Conservation (phyloP, 139 green algal genomes). For the Auxenochlorella pyrenoidosa region DNA sequence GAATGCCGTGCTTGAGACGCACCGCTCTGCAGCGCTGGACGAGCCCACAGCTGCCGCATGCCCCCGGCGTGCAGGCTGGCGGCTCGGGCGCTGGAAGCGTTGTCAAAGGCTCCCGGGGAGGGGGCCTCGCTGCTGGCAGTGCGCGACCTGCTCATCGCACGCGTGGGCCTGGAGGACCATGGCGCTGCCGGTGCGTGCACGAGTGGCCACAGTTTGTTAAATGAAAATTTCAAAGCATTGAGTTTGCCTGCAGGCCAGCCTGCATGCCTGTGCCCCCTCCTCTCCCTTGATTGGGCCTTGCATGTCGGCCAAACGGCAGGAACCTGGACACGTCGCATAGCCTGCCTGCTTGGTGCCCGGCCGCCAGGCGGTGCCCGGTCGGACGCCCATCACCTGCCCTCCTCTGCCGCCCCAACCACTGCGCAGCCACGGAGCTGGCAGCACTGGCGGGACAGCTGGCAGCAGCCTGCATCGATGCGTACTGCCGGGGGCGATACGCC, state of each 20-base stretch:
- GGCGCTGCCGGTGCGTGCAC: neutral
- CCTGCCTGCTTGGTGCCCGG: no score
- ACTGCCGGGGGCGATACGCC: conserved; percentile 12
- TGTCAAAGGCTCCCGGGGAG: neutral
- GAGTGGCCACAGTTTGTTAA: no score
- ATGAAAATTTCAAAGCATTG: no score
- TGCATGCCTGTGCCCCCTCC: no score
- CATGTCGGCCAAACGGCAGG: no score
- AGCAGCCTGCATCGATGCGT: conserved; percentile 7
- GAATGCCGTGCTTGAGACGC: no score
- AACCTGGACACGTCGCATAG: no score
- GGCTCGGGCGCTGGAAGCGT: neutral
- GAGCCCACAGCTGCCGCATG: no score
- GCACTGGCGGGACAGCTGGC: conserved; percentile 21
- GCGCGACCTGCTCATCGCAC: conserved; percentile 10
- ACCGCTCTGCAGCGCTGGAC: no score
- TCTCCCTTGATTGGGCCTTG: no score
- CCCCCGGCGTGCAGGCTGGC: conserved; percentile 17
- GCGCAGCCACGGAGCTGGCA: conserved; percentile 7
- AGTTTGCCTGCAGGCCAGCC: no score
- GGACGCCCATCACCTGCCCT: neutral
- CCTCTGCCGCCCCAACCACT: neutral
- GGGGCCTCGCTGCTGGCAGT: neutral
- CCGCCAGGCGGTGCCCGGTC: no score
- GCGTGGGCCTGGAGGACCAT: conserved; percentile 11